Evolutionary conservation across 2,329 filamentous ascomycete species (phyloP), one percentile per base, ranked within the genome.

Genomic region (Xylariaceae sp.): DNA sequence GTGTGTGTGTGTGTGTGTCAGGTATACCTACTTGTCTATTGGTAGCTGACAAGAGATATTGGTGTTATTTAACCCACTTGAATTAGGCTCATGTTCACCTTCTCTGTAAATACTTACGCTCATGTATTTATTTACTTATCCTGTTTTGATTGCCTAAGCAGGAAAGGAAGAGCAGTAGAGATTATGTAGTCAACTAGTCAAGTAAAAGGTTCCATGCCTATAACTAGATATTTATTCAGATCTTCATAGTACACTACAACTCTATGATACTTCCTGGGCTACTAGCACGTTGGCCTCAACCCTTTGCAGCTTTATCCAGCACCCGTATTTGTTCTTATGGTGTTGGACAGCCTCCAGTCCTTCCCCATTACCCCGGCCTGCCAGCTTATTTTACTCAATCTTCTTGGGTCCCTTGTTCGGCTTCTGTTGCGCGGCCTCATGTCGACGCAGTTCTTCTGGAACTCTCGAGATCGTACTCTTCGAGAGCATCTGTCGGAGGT

Each of bases 401-500:
- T 69, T 70, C 56, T 64, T 68, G 23, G 61, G 65, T 21, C 50
- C 67, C 70, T 75, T 77, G 50, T 75, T 77, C 1, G 87, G 87
- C 73, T 89, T 93, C 69, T 92, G 89, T 76, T 96, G 92, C n/a
- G 93, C 90, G 1, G 90, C 89, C 74, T 96, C 91, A 70, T 97
- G 93, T 65, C 93, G 88, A 69, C 89, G 82, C 64, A 98, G 75
- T 74, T 98, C 95, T 64, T 99, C 95, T 0, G 95, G 93, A 21
- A 99, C 89, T 70, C 90, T 89, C 2, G 89, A 93, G 20, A 97
- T 91, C 10, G 85, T 81, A 60, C 90, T 95, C 83, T 98, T 98
- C 68, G 84, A 88, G 29, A 99, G 84, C 85, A 99, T 98, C 79
- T 97, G 91, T 76, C 91, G 93, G 61, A 99, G 79, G 71, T 99